Evolutionary conservation across 371 early-diverging fungal species (phyloP).

Genomic region (Mortierella sp.): DNA sequence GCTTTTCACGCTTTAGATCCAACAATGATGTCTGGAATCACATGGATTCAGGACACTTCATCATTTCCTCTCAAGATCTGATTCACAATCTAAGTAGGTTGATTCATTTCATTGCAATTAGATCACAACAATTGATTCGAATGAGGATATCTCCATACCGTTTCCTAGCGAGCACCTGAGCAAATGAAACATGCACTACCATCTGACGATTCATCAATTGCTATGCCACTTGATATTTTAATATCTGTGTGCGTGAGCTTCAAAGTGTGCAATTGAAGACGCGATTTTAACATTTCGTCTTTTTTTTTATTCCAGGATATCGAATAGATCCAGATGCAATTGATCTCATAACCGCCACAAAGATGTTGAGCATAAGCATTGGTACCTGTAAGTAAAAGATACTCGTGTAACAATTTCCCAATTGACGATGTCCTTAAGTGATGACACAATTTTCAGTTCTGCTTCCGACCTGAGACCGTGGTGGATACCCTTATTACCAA

Average conservation of each 20-base stretch:
- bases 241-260: neutral
- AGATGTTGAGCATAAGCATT: neutral
- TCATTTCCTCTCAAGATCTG: neutral
- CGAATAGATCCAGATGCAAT: neutral
- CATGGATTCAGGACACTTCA: neutral
- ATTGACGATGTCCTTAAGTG: constrained; percentile 17
- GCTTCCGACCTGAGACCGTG: constrained; percentile 59
- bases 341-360: neutral
- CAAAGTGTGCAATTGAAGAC: neutral
- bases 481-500: constrained; percentile 55
- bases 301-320: constrained; percentile 3
- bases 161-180: constrained; percentile 59
- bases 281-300: constrained; percentile 8
- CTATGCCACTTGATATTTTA: neutral
- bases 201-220: constrained; percentile 57
- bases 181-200: constrained; percentile 60
- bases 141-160: constrained; percentile 59
- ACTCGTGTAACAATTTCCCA: neutral
- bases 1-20: neutral
- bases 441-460: constrained; percentile 59
- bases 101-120: neutral
- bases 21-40: neutral
- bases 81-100: neutral
- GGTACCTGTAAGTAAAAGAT: neutral
- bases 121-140: constrained; percentile 31